These are phyloP conservation scores for Claviceps fusiformis DNA, from an alignment of 2,329 filamentous ascomycete genomes.

Conservation along the genomic window DNA sequence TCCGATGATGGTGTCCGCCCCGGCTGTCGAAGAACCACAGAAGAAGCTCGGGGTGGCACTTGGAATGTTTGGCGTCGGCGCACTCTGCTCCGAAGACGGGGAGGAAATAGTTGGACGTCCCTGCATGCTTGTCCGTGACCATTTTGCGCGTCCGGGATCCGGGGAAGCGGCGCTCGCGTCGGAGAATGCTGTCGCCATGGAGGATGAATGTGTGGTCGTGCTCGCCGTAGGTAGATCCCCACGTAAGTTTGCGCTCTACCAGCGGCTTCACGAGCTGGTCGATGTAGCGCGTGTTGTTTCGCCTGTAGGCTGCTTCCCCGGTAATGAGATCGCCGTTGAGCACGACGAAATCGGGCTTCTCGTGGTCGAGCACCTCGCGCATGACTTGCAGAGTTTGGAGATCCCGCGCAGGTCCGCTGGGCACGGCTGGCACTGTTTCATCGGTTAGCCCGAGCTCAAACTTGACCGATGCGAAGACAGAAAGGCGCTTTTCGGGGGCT, in stretches of 20 bases:
- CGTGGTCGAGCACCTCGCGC: slow-evolving; percentile 40
- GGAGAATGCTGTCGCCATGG: slow-evolving; percentile 27
- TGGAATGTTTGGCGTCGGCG: slow-evolving; percentile 3
- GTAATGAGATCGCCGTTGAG: slow-evolving; percentile 61
- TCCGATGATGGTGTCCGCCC: slow-evolving; percentile 39
- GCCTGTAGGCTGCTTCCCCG: slow-evolving; percentile 43
- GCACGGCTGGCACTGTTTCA: background rate
- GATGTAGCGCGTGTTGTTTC: slow-evolving; percentile 41
- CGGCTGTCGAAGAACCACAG: slow-evolving; percentile 63
- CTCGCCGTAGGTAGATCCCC: slow-evolving; percentile 59
- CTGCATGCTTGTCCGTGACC: slow-evolving; percentile 20
- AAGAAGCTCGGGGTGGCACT: slow-evolving; percentile 25
- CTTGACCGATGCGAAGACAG: background rate
- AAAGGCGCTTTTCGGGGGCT: background rate
- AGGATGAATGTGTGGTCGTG: slow-evolving; percentile 51
- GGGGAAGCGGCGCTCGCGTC: slow-evolving; percentile 23
- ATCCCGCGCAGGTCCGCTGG: slow-evolving; percentile 34
- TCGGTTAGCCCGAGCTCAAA: background rate
- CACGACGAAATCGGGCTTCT: slow-evolving; percentile 47
- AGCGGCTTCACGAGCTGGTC: slow-evolving; percentile 46
- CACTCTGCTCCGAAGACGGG: slow-evolving; percentile 28
- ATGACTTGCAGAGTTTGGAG: slow-evolving; percentile 42
- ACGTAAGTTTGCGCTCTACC: slow-evolving; percentile 38
- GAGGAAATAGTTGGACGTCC: slow-evolving; percentile 34
- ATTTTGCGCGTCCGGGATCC: slow-evolving; percentile 27